Base-by-base conservation (phyloP, 1,284 basidiomycete genomes). In the Irpex lacteus region DNA sequence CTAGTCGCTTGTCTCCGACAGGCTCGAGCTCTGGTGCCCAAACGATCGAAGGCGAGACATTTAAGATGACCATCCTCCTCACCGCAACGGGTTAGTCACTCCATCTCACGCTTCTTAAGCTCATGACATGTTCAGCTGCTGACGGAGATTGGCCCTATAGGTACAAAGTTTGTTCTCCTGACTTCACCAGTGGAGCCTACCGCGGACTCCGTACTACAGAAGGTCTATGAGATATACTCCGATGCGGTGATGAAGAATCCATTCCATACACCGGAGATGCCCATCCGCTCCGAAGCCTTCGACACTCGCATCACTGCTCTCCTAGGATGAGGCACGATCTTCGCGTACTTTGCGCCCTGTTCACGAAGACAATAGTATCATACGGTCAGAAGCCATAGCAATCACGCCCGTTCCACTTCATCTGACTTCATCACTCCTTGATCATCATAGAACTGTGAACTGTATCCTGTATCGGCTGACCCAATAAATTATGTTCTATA, bases 231-330 rank as follows among this genome's bases (percentile, higher is more conserved):
- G 75, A 86, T 86, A 13, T 98, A 96, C 79, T 84, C 95, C 1
- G 96, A 98, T 73, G 89, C 92, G 4, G 96, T 98, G 61, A 98
- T 98, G 95, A 98, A 99, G 83, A 98, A 98, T 74, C 98, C 98
- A 0, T 99, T 99, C 79, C 96, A 99, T 75, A 98, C 95, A 3
- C 92, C 93, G 32, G 98, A 99, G 77, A 99, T 99, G 97, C 98
- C 98, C 1, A 97, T 99, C 69, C 89, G 97, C 59, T 93, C 85
- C 60, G 92, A 96, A 70, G 88, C 86, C 7, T 99, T 99, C 72
- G 97, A 99, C 72, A 80, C 78, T 44, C 86, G 88, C 49, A 87
- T 94, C 60, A 78, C 81, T 11, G 73, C 82, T 8, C 76, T 92
- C 50, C 81, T 92, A 70, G 88, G 86, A 21, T 66, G 40, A 55